Evolutionary conservation across 2,329 filamentous ascomycete genomes (phyloP).

Genomic region (Microsporum canis): DNA sequence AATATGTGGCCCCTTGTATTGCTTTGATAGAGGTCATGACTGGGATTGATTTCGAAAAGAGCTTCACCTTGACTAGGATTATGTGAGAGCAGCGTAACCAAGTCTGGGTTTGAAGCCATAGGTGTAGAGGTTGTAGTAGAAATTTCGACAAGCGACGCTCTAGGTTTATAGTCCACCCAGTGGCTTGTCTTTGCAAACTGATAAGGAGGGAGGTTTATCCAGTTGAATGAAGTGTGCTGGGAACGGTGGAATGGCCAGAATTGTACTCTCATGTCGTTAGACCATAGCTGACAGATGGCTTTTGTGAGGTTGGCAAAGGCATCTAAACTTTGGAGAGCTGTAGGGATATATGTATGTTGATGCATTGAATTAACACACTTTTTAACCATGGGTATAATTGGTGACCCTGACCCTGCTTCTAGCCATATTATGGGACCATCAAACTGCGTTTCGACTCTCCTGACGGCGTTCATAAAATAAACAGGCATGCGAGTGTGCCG

Average conservation of each 20-base stretch:
- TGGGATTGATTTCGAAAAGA: neutral
- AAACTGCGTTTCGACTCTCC: constrained; percentile 23
- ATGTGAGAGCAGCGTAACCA: neutral
- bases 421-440: constrained; percentile 23
- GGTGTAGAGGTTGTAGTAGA: neutral
- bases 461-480: constrained; percentile 35
- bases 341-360: constrained; percentile 1
- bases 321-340: neutral
- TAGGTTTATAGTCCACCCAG: neutral
- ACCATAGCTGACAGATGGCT: neutral
- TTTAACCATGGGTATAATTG: constrained; percentile 1
- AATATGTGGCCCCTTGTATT: neutral
- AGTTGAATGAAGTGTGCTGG: neutral
- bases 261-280: neutral
- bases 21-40: neutral
- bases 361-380: neutral
- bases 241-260: neutral
- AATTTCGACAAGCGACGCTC: neutral
- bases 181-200: constrained; percentile 4
- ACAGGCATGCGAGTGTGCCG: constrained; percentile 37
- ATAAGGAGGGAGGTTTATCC: constrained; percentile 2
- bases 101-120: neutral
- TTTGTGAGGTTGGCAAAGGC: neutral
- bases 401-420: constrained; percentile 29
- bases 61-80: neutral